A percentile compares a stretch with the other conserved stretches of the same genome.
Evolutionary conservation across 176 grass and related monocot species (phyloP).

Genomic region (Typha latifolia): DNA sequence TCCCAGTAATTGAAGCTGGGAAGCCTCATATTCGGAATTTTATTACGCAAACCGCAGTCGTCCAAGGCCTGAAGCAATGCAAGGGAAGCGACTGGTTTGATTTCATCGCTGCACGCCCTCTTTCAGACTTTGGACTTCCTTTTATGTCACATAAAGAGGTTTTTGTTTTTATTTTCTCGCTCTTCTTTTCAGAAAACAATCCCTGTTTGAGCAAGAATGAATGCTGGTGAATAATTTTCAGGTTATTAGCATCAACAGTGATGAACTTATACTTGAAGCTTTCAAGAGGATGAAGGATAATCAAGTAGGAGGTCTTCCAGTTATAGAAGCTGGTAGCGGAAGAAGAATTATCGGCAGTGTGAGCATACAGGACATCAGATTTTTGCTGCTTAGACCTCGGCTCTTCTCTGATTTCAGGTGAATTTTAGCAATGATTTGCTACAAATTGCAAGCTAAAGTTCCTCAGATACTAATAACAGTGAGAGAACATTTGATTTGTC

Average conservation of each 20-base stretch:
- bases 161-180: background rate
- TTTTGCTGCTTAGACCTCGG: slow-evolving; percentile 67
- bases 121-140: slow-evolving; percentile 89
- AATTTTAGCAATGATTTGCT: background rate
- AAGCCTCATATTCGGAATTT: slow-evolving; percentile 71
- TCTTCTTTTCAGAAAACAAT: background rate
- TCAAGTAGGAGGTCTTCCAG: slow-evolving; percentile 67
- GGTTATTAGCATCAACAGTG: slow-evolving; percentile 73
- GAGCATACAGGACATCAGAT: slow-evolving; percentile 71
- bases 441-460: background rate
- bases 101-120: slow-evolving; percentile 57
- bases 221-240: slow-evolving; percentile 13
- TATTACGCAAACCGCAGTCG: slow-evolving; percentile 72
- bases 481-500: background rate
- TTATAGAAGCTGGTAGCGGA: slow-evolving; percentile 41
- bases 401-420: slow-evolving; percentile 78
- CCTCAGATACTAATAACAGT: too few species aligned
- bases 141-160: slow-evolving; percentile 87
- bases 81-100: slow-evolving; percentile 97
- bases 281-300: slow-evolving; percentile 92
- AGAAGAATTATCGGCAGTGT: slow-evolving; percentile 74
- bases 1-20: slow-evolving; percentile 65
- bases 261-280: slow-evolving; percentile 70
- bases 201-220: background rate
- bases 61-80: slow-evolving; percentile 79